A percentile compares a stretch with the other conserved stretches of the same genome.
Evolutionary conservation across 2,329 filamentous ascomycete genomes (phyloP).

Genomic region (Trichoderma lentiforme): DNA sequence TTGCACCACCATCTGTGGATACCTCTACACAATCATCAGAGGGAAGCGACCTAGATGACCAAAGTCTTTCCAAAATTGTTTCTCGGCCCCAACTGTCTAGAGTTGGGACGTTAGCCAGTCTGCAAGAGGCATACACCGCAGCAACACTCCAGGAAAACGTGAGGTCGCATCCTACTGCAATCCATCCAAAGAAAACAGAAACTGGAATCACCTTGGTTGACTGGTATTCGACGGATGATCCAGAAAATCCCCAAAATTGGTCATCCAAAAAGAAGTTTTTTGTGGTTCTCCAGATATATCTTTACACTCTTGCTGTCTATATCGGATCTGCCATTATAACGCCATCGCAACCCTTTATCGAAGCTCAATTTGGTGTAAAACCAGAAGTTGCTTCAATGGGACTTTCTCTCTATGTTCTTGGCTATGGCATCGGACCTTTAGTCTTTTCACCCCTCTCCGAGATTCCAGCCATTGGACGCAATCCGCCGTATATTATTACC

Average conservation of each 20-base stretch:
- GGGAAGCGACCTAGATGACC: not conserved
- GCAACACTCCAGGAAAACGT: not conserved
- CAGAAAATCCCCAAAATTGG: conserved; percentile 19
- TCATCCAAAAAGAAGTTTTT: conserved; percentile 3
- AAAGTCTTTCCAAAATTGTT: not conserved
- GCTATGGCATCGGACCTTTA: not conserved
- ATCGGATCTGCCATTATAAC: conserved; percentile 13
- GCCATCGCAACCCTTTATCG: not conserved
- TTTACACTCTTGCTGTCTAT: not conserved
- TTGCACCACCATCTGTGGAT: not conserved
- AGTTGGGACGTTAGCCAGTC: not conserved
- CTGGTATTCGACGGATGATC: conserved; percentile 17
- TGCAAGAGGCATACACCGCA: not conserved
- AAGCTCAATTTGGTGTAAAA: not conserved
- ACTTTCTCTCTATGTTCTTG: conserved; percentile 5
- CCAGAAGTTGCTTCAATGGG: conserved; percentile 9
- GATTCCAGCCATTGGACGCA: conserved; percentile 9
- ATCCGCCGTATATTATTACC: conserved; percentile 7
- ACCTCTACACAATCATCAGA: not conserved
- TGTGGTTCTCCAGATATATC: conserved; percentile 5
- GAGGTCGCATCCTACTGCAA: not conserved
- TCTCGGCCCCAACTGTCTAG: not conserved
- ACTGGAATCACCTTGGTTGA: conserved; percentile 13
- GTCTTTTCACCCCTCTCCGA: not conserved
- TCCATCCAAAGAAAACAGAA: not conserved